Conservation (phyloP, 2,329 filamentous ascomycete species). For the Aspergillus cejpii region DNA sequence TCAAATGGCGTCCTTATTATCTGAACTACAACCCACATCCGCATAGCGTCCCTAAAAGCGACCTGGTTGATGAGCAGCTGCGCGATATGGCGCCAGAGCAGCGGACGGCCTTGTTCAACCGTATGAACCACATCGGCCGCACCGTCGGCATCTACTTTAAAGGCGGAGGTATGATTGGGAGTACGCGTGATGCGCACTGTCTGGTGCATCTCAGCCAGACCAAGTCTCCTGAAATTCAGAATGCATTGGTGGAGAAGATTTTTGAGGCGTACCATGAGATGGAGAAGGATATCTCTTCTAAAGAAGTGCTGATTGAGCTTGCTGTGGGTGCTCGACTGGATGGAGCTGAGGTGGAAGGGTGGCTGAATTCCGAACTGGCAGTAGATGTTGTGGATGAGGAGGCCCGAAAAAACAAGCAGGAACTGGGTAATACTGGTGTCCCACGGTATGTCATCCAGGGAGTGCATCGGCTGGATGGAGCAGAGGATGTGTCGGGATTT, state of each 20-base stretch:
- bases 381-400: slow-evolving; percentile 35
- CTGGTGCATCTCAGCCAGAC: slow-evolving; percentile 23
- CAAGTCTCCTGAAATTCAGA: slow-evolving; percentile 9
- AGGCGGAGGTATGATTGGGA: slow-evolving; percentile 30
- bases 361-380: slow-evolving; percentile 23
- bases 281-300: slow-evolving; percentile 27
- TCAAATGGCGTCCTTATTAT: slow-evolving; percentile 38
- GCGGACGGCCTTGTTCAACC: slow-evolving; percentile 22
- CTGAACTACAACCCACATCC: slow-evolving; percentile 22
- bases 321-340: slow-evolving; percentile 18
- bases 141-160: slow-evolving; percentile 33
- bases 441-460: slow-evolving; percentile 1
- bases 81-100: slow-evolving; percentile 21
- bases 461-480: background rate
- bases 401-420: slow-evolving; percentile 19
- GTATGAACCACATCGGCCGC: slow-evolving; percentile 21
- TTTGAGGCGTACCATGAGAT: slow-evolving; percentile 27
- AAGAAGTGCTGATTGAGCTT: slow-evolving; percentile 17
- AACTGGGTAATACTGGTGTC: slow-evolving; percentile 8
- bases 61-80: slow-evolving; percentile 17
- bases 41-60: slow-evolving; percentile 5
- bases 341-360: slow-evolving; percentile 8
- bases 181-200: slow-evolving; percentile 32
- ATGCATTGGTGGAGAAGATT: slow-evolving; percentile 21
- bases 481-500: background rate